Percentiles rank a stretch among this genome's conserved stretches.
Evolutionary conservation across 257 asterid species (phyloP).

Genomic region (Scutellaria baicalensis): DNA sequence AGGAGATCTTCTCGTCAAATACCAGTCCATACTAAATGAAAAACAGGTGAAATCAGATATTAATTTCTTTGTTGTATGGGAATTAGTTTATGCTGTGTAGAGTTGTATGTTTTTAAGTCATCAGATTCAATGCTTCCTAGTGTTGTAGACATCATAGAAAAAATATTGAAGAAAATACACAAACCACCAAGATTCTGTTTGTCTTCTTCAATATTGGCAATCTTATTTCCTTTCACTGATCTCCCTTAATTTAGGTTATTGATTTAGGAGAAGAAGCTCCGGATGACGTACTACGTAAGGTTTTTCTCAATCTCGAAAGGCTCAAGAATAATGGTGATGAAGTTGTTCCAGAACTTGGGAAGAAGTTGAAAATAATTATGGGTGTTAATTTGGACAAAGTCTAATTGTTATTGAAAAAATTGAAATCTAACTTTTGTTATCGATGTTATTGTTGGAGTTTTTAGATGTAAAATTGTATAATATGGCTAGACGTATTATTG

Average conservation of each 20-base stretch:
- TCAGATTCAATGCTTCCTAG: too few species aligned
- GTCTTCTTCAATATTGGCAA: neutral
- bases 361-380: constrained; percentile 66
- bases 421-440: too few species aligned
- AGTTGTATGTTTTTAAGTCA: neutral
- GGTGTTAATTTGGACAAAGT: too few species aligned
- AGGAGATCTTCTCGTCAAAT: constrained; percentile 70
- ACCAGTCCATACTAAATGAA: constrained; percentile 53
- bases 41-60: constrained; percentile 49
- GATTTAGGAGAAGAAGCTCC: constrained; percentile 87
- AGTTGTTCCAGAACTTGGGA: constrained; percentile 41
- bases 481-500: too few species aligned
- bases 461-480: too few species aligned
- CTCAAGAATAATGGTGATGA: constrained; percentile 61
- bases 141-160: too few species aligned
- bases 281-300: constrained; percentile 44
- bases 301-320: constrained; percentile 55
- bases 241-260: constrained; percentile 48
- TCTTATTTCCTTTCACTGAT: neutral
- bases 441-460: too few species aligned
- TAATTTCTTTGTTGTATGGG: neutral
- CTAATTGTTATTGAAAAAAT: too few species aligned
- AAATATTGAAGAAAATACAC: too few species aligned
- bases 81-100: neutral
- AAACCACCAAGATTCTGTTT: neutral